Conservation (phyloP, 2,329 filamentous ascomycete species). For the Neopestalotiopsis clavispora region DNA sequence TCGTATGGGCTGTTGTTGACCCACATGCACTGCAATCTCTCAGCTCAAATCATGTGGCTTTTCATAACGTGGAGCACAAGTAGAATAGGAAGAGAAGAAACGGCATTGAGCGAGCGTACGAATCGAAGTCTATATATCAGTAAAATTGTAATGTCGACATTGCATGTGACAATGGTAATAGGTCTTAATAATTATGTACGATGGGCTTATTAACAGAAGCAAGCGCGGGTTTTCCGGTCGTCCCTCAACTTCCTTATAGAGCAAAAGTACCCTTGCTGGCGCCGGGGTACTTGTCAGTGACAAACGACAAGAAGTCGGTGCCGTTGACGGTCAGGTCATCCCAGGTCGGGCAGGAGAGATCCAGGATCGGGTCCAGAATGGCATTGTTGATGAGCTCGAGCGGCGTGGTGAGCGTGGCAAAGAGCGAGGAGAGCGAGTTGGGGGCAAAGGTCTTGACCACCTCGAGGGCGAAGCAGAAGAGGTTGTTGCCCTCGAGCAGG, state of each 20-base stretch:
- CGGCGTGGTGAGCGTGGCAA: conserved; percentile 36
- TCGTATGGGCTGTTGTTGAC: too few species aligned
- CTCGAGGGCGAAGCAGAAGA: conserved; percentile 44
- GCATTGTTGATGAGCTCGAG: conserved; percentile 38
- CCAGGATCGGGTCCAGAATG: conserved; percentile 32
- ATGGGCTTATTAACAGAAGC: background rate
- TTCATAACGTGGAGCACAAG: background rate
- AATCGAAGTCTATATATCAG: background rate
- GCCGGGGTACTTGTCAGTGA: conserved; percentile 25
- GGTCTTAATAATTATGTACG: conserved; percentile 1
- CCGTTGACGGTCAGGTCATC: conserved; percentile 34
- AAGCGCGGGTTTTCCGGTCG: background rate
- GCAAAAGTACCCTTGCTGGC: conserved; percentile 21
- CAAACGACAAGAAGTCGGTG: conserved; percentile 21
- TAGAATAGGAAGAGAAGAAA: background rate
- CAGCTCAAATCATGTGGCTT: too few species aligned
- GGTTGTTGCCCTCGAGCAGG: conserved; percentile 52
- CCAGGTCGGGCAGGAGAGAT: conserved; percentile 35
- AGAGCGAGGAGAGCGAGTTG: conserved; percentile 44
- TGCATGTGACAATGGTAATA: background rate
- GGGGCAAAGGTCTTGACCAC: conserved; percentile 44
- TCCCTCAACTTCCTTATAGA: conserved; percentile 8
- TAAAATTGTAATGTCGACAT: background rate
- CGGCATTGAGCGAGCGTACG: background rate
- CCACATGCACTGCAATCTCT: too few species aligned